Evolutionary conservation across 352 stramenopile species (phyloP), one percentile per base, ranked within the genome.

Genomic region (Thraustotheca clavata): DNA sequence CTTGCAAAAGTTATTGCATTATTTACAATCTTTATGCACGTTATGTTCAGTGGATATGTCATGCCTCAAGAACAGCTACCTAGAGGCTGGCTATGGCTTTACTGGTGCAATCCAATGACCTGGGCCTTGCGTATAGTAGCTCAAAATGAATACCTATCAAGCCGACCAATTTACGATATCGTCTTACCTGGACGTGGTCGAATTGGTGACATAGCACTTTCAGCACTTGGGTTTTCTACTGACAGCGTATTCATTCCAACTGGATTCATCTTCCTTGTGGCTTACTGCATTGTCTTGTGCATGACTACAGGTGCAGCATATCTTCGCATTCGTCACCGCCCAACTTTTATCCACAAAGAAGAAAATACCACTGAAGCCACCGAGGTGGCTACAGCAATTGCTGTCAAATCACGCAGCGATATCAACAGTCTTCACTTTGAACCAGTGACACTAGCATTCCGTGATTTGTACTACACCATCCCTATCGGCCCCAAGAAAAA

Each of bases 191-290:
- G 70, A 32, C 59, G 67, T 2, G 67, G 67, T 0, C 29, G 62
- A 4, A 69, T 83, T 12, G 75, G 76, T 7, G 70, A 86, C 54
- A 79, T 80, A 59, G 75, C 60, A 24, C 69, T 90, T 16, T 66
- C 67, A 16, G 62, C 78, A 1, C 88, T 86, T 7, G 74, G 73
- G 33, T 62, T 94, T 18, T 61, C 72, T 16, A 79, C 63, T 35
- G 72, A 87, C 24, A 62, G 38, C 8, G 40, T 31, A 26, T 94
- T 77, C 76, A 75, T 88, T 60, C 88, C 77, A 69, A 73, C 71
- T 16, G 72, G 69, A 1, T 80, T 85, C 74, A 60, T 80, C 48
- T 74, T 89, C 55, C 83, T 90, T 22, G 57, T 62, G 3, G 69
- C 31, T 1, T 70, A 69, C 16, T 88, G 83, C 54, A 12, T 84